Percentiles rank a stretch among this genome's conserved stretches.
These are phyloP conservation scores for Mucor irregularis DNA, from an alignment of 371 early-diverging fungal genomes.

Conservation along the genomic window DNA sequence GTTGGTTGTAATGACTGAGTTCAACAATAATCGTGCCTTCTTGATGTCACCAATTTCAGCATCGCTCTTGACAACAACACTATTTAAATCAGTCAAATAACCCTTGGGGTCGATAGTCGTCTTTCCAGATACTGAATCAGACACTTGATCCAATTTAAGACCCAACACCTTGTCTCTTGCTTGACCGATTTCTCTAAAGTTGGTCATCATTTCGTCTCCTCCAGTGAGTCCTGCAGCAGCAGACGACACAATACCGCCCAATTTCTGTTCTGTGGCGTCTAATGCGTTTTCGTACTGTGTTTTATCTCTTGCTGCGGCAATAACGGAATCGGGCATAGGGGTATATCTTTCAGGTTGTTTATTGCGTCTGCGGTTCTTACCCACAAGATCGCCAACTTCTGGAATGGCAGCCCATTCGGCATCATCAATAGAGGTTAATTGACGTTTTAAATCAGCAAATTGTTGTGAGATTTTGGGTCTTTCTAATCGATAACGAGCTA, in stretches of 20 bases:
- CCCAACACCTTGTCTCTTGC: constrained; percentile 91
- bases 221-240: constrained; percentile 17
- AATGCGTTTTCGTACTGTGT: constrained; percentile 57
- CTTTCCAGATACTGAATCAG: constrained; percentile 76
- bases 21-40: constrained; percentile 85
- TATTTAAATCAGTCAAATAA: constrained; percentile 90
- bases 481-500: constrained; percentile 58
- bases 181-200: constrained; percentile 91
- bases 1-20: constrained; percentile 89
- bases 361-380: constrained; percentile 74
- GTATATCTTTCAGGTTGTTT: constrained; percentile 70
- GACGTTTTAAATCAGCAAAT: constrained; percentile 89
- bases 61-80: constrained; percentile 78
- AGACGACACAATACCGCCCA: constrained; percentile 55
- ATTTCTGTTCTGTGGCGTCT: constrained; percentile 52
- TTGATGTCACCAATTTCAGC: constrained; percentile 95
- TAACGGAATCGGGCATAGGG: constrained; percentile 85
- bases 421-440: constrained; percentile 70
- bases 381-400: constrained; percentile 89
- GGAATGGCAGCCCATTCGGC: constrained; percentile 94
- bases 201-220: constrained; percentile 69
- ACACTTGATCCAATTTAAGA: constrained; percentile 84
- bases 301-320: constrained; percentile 66
- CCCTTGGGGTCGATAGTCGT: constrained; percentile 92
- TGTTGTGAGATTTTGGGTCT: constrained; percentile 83